Evolutionary conservation across 228 moss, liverwort and hornwort species (phyloP).

Genomic region (Sphagnum magellanicum): DNA sequence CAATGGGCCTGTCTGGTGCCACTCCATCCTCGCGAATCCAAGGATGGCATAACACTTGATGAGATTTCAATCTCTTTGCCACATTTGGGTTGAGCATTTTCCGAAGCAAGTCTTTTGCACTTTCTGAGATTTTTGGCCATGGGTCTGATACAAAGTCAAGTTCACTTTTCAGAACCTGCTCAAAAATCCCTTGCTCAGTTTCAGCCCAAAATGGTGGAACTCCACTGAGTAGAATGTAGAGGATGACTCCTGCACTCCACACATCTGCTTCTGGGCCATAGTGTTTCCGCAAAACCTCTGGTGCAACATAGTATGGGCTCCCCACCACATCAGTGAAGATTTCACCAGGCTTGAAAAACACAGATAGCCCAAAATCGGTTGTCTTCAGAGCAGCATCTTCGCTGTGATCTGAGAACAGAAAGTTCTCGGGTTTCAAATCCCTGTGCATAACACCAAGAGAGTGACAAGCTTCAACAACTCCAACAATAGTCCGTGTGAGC

Average conservation of each 20-base stretch:
- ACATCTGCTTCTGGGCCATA: constrained; percentile 8
- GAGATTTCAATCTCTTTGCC: not conserved
- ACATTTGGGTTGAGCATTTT: constrained; percentile 9
- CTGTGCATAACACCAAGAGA: constrained; percentile 5
- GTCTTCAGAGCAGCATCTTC: constrained; percentile 7
- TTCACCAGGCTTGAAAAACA: constrained; percentile 9
- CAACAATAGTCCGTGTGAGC: constrained; percentile 2
- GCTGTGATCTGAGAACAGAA: constrained; percentile 3
- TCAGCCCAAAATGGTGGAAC: constrained; percentile 7
- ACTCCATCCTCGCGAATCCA: constrained; percentile 10
- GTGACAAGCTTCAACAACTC: constrained; percentile 7
- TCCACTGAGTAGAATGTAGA: constrained; percentile 6
- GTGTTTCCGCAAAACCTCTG: constrained; percentile 4
- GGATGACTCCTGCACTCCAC: constrained; percentile 11
- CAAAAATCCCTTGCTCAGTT: constrained; percentile 4
- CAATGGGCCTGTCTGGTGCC: constrained; percentile 6
- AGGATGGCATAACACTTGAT: constrained; percentile 4
- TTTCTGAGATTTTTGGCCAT: constrained; percentile 4
- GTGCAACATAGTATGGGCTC: constrained; percentile 7
- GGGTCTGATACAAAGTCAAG: constrained; percentile 2
- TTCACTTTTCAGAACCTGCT: constrained; percentile 7
- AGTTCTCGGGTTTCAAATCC: constrained; percentile 9
- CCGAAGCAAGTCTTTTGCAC: constrained; percentile 7
- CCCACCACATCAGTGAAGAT: constrained; percentile 8
- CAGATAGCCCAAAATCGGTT: constrained; percentile 6